phyloP scores from a whole-genome alignment of 1,284 basidiomycete species.

The Microstroma glucosiphilum region DNA sequence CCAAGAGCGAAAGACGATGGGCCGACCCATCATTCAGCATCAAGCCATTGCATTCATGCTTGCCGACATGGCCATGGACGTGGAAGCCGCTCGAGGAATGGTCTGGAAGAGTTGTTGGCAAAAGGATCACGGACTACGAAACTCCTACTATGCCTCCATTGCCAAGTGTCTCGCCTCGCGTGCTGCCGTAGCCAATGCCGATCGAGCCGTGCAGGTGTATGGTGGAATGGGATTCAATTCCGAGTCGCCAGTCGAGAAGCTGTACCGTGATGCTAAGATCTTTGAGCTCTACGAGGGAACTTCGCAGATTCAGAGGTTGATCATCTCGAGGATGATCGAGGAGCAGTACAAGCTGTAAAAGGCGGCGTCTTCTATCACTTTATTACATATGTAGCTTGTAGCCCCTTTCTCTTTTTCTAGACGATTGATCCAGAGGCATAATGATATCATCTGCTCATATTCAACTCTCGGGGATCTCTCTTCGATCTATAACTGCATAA shows the following conservation, averaged over 20 bases:
- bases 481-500: too few species aligned
- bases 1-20: conserved; percentile 59
- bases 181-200: conserved; percentile 51
- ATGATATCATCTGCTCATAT: too few species aligned
- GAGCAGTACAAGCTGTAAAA: conserved; percentile 25
- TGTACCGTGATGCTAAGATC: conserved; percentile 52
- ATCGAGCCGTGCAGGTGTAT: conserved; percentile 54
- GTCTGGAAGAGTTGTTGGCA: conserved; percentile 56
- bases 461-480: too few species aligned
- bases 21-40: conserved; percentile 58
- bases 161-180: conserved; percentile 55
- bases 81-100: conserved; percentile 54
- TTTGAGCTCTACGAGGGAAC: conserved; percentile 47
- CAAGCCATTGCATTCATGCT: conserved; percentile 58
- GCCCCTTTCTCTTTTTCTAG: too few species aligned
- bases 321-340: conserved; percentile 44
- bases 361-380: too few species aligned
- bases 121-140: conserved; percentile 56
- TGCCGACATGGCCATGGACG: conserved; percentile 58
- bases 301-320: conserved; percentile 45
- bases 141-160: conserved; percentile 58
- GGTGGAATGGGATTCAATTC: conserved; percentile 57
- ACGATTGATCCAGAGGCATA: too few species aligned
- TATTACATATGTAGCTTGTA: too few species aligned
- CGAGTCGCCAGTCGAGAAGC: conserved; percentile 58